A percentile compares a stretch with the other conserved stretches of the same genome.
These are phyloP conservation scores for Lactarius deliciosus DNA, from an alignment of 768 basidiomycete species.

Conservation along the genomic window DNA sequence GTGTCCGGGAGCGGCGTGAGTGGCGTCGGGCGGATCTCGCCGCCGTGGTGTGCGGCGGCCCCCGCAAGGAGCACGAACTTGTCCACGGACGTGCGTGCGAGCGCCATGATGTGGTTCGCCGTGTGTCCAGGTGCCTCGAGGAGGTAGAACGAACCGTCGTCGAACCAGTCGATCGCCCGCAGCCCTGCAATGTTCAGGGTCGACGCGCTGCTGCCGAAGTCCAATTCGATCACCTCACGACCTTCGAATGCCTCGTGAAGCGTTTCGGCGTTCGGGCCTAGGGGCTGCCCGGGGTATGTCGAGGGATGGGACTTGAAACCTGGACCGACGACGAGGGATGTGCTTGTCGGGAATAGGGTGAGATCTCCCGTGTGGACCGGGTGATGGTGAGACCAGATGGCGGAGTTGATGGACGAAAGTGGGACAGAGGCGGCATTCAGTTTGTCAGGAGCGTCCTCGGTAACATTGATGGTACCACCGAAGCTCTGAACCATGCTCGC, in stretches of 20 bases:
- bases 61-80: neutral
- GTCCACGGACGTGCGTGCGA: neutral
- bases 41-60: neutral
- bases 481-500: neutral
- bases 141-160: neutral
- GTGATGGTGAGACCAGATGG: constrained; percentile 10
- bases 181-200: neutral
- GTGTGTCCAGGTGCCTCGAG: neutral
- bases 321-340: constrained; percentile 6
- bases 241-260: neutral
- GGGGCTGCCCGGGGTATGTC: neutral
- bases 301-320: neutral
- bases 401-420: neutral
- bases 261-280: neutral
- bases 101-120: neutral
- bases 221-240: neutral
- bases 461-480: neutral
- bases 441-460: neutral
- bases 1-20: neutral
- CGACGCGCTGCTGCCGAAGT: neutral
- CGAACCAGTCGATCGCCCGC: constrained; percentile 5
- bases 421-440: neutral
- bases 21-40: neutral
- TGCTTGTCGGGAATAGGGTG: neutral
- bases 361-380: constrained; percentile 1